Conservation (phyloP, 176 grass and related monocot genomes). For the Echinochloa phyllopogon region DNA sequence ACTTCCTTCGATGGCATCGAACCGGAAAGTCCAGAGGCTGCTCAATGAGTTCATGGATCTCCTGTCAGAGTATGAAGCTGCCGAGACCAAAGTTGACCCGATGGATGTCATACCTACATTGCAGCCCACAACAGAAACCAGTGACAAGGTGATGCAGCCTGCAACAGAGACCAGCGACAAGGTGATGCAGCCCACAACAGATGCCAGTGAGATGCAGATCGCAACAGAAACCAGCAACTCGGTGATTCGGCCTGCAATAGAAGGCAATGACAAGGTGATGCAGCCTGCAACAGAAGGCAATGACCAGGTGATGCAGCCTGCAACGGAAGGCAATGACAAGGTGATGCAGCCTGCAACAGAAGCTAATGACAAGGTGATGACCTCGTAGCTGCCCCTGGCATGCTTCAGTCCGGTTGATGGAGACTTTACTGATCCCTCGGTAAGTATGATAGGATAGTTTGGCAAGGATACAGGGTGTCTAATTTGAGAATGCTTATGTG, state of each 20-base stretch:
- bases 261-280: not conserved
- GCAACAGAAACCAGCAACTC: no score
- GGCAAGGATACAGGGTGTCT: not conserved
- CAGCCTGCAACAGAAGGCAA: not conserved
- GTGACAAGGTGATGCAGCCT: not conserved
- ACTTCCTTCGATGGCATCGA: constrained; percentile 86
- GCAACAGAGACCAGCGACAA: not conserved
- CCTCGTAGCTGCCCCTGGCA: constrained; percentile 17
- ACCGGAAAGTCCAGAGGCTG: constrained; percentile 90
- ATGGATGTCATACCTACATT: constrained; percentile 43
- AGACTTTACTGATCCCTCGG: constrained; percentile 46
- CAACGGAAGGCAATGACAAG: not conserved
- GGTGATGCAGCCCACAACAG: not conserved
- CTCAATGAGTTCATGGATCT: constrained; percentile 95
- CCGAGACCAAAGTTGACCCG: constrained; percentile 44
- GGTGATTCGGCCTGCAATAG: not conserved
- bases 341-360: not conserved
- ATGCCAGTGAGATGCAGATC: not conserved
- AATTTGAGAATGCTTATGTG: constrained; percentile 28
- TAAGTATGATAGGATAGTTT: constrained; percentile 52
- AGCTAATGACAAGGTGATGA: not conserved
- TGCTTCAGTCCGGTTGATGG: constrained; percentile 21
- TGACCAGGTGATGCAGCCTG: not conserved
- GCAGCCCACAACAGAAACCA: not conserved
- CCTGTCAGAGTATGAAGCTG: constrained; percentile 65